Evolutionary conservation across 2,329 filamentous ascomycete genomes (phyloP), one percentile per base, ranked within the genome.

Genomic region (Bipolaris zeicola): DNA sequence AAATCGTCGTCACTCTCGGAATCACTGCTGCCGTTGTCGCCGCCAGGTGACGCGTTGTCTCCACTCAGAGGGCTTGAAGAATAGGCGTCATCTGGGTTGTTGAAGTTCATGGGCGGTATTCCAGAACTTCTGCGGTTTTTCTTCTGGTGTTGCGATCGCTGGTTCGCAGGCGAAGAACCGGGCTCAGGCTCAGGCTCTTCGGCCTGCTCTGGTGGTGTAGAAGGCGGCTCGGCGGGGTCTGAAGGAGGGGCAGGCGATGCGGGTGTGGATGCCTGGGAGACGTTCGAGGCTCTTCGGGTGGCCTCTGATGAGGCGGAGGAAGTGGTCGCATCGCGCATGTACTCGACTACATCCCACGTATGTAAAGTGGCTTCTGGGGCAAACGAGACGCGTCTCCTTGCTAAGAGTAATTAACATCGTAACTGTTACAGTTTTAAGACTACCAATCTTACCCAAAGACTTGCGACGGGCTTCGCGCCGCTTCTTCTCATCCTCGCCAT

Each of bases 311-410:
- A 89, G 6, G 85, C 81, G 14, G 87, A 83, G 6, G 87, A 89
- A 10, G 87, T 90, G 1, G 92, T 96, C 18, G 91, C 91, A 72
- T 97, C 93, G 70, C 93, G 92, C 72, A 87, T 84, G 61, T 93
- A 90, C 70, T 98, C 94, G 42, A 97, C 86, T 53, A 95, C 93
- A 71, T 98, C 93, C 83, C 96, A 98, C 0, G 95, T 99, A 74
- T 99, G 95, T 34, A 99, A 83, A 3, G 95, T 99, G 11, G 95
- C 95, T 78, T 99, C 95, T 1, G 95, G 95, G 4, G 95, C 95
- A 76, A 99, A 99, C 0, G 94, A 98, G 33, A 99, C 95, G 71
- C 95, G 87, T 69, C 95, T 87, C 74, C 95, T 96, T 45, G 94
- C 85, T 84, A 57, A 38, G 20, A 43, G 10, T 5, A 14, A 61